Evolutionary conservation across 1,139 yeast species (phyloP).

Genomic region (Torulaspora pretoriensis): DNA sequence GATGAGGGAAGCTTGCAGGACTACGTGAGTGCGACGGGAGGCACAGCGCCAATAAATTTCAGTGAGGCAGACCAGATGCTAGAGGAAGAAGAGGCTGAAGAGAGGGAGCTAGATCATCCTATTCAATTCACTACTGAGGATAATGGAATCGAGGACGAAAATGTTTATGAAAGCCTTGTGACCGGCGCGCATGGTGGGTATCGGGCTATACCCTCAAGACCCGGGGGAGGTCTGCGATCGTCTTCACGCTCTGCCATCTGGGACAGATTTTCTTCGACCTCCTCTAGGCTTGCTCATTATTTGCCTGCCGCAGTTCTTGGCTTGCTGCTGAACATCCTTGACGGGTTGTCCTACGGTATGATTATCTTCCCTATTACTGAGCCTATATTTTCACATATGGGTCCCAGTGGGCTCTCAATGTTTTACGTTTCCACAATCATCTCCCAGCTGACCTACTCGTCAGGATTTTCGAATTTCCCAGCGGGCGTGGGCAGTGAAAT

Average conservation of each 20-base stretch:
- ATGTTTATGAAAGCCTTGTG: conserved; percentile 6
- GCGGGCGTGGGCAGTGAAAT: conserved; percentile 94
- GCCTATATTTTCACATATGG: conserved; percentile 67
- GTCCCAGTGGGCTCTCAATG: conserved; percentile 89
- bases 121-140: neutral
- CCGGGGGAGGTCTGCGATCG: conserved; percentile 4
- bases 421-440: conserved; percentile 86
- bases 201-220: conserved; percentile 3
- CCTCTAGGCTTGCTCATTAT: conserved; percentile 28
- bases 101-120: neutral
- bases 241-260: conserved; percentile 3
- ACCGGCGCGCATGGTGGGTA: conserved; percentile 4
- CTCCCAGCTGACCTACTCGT: conserved; percentile 79
- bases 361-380: conserved; percentile 90
- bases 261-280: neutral
- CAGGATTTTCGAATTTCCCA: conserved; percentile 86
- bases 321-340: conserved; percentile 75
- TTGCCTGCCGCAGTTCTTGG: conserved; percentile 72
- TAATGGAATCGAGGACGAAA: neutral
- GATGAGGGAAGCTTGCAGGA: conserved; percentile 14
- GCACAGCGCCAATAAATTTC: neutral
- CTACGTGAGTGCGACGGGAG: conserved; percentile 9
- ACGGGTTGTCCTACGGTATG: conserved; percentile 95
- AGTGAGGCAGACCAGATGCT: neutral
- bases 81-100: conserved; percentile 6